Base-by-base conservation (phyloP, 306 rosid species). In the Canavalia ensiformis region DNA sequence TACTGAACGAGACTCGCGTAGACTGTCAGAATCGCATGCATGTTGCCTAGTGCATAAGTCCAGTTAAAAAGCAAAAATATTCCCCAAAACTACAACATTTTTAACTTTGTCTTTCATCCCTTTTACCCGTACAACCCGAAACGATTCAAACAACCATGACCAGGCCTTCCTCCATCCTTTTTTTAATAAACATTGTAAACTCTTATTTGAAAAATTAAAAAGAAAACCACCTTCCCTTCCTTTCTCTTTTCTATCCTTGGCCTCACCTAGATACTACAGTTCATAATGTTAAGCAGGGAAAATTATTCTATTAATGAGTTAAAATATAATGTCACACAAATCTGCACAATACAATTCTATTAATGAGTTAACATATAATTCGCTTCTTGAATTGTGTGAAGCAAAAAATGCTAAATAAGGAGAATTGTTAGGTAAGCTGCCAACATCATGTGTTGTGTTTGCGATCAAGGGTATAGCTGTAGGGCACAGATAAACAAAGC, bases 401-500 rank as follows among this genome's bases (percentile, higher is more conserved):
- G 37, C 29, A 78, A 54, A 12, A 41, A 45, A 44, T 54, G 13
- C 44, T 63, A 33, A 72, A 33, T 31, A 73, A 70, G 42, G 52
- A 63, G n/a, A 76, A 10, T 39, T 56, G 68, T 59, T 31, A 13
- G 35, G 35, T 39, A 51, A 66, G 70, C 72, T 64, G 79, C 41
- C 54, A 39, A 62, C 50, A 35, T 47, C 45, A 30, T 65, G 75
- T 30, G 13, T 35, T 18, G 25, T 37, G 4, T 37, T 37, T 65
- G 76, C 5, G 58, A 44, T 11, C 2, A 85, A 55, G 67, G 80
- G 50, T 30, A 47, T 57, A 18, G 39, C 76, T 44, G 28, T 44
- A 49, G 8, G n/a, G 45, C 70, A 62, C 76, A 11, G 34, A 34
- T 75, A 31, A 68, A 71, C 70, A 59, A 7, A 9, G 18, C n/a